phyloP scores from a whole-genome alignment of 2,329 filamentous ascomycete species.

The Cladosporium sp. region DNA sequence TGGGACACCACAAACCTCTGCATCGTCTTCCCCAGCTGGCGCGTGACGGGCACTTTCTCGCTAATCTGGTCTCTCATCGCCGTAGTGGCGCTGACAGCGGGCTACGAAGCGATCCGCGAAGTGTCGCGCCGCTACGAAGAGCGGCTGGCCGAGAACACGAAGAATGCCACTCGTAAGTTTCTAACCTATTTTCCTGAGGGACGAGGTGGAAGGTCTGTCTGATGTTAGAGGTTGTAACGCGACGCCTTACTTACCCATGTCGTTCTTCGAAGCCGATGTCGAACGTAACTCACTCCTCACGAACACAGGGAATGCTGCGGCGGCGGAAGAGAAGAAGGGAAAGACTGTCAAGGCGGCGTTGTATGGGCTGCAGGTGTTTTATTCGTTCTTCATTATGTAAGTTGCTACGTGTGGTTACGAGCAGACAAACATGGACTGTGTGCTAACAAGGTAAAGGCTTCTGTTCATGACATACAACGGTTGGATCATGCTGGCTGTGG shows the following conservation, averaged over 20 bases:
- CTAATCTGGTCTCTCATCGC: conserved; percentile 79
- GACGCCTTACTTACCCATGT: conserved; percentile 10
- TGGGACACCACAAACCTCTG: conserved; percentile 93
- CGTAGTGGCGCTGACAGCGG: conserved; percentile 78
- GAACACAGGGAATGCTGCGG: conserved; percentile 64
- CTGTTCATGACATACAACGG: conserved; percentile 99
- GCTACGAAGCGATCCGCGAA: conserved; percentile 85
- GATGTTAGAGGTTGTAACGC: conserved; percentile 12
- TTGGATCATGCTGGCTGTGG: conserved; percentile 91
- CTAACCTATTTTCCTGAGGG: not conserved
- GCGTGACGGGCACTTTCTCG: conserved; percentile 67
- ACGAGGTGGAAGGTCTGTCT: not conserved
- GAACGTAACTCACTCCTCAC: conserved; percentile 66
- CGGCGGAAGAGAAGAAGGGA: conserved; percentile 58
- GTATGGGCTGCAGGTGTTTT: conserved; percentile 94
- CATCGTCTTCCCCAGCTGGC: conserved; percentile 93
- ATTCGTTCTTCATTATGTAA: conserved; percentile 99
- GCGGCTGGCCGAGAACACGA: conserved; percentile 47
- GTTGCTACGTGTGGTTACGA: conserved; percentile 38
- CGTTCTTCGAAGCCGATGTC: conserved; percentile 14
- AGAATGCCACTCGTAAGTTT: conserved; percentile 34
- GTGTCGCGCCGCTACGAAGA: conserved; percentile 71
- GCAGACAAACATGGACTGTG: not conserved
- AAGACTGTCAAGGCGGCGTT: conserved; percentile 76
- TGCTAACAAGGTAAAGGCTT: conserved; percentile 56